Evolutionary conservation across 2,329 filamentous ascomycete genomes (phyloP), one percentile per base, ranked within the genome.

Genomic region (Penicillium rolfsii): DNA sequence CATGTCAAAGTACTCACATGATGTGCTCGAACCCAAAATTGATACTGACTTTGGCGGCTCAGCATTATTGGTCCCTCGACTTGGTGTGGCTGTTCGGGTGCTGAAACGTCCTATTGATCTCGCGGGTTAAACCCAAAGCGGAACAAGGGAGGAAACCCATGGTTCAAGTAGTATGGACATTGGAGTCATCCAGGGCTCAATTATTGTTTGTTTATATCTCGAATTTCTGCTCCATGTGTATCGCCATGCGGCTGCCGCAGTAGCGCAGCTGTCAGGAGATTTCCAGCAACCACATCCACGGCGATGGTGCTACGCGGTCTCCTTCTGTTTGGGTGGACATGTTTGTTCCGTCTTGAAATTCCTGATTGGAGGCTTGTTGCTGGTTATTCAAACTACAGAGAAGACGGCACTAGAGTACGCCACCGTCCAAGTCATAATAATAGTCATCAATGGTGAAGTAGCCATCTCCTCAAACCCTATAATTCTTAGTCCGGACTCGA

Each of bases 391-490:
- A 30, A 50, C 26, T 24, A 22, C 19, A 22, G 19, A 45, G 22
- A 33, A 14, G 48, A 24, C 48, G 50, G 41, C 50, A 64, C 64
- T 62, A 62, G 54, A 61, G 59, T 22, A 22, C 49, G 62, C 64
- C 64, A 66, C 64, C 36, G 59, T 33, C 36, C 28, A 16, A 12
- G 45, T 61, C 26, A 40, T 38, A 62, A 64, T 58, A 41, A 66
- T 62, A 62, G 57, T 59, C 22, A 14, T 46, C 22, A 28, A 16
- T n/a, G 5, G 24, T 46, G 24, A 26, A 26, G 22, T 16, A 28
- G 5, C 43, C 43, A 56, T 11, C n/a, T 45, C 40, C 33, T 26
- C 52, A 46, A 26, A n/a, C 28, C 12, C 22, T 41, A 22, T 7
- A 24, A 33, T 41, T 11, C 40, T 41, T 8, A 0, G 36, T 40